These are phyloP conservation scores for Nakazawaea ambrosiae DNA, from an alignment of 805 yeast species.

Conservation along the genomic window DNA sequence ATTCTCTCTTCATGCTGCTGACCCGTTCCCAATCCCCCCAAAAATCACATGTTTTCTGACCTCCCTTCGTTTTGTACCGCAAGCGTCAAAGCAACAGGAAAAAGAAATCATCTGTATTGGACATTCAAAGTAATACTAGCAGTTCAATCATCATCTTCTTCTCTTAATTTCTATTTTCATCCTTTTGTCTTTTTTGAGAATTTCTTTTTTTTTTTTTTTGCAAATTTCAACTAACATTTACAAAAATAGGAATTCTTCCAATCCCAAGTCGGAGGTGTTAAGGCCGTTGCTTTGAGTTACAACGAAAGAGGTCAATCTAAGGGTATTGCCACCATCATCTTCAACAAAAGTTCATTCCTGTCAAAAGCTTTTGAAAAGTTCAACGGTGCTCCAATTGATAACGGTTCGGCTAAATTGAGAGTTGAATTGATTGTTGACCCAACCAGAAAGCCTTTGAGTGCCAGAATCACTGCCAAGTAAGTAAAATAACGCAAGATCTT, in stretches of 20 bases:
- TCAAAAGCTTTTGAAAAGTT: conserved; percentile 72
- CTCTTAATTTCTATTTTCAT: no score
- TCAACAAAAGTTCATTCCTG: conserved; percentile 65
- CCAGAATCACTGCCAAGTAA: conserved; percentile 58
- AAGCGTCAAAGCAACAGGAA: no score
- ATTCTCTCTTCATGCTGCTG: no score
- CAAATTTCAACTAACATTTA: no score
- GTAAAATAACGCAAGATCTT: conserved; percentile 2
- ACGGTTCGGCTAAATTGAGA: conserved; percentile 70
- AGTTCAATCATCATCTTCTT: no score
- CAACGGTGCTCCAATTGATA: conserved; percentile 91
- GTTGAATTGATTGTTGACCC: conserved; percentile 85
- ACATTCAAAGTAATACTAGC: no score
- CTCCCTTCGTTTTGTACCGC: no score
- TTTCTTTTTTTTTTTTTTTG: no score
- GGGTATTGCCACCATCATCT: conserved; percentile 85
- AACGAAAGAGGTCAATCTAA: conserved; percentile 85
- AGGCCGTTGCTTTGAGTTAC: conserved; percentile 63
- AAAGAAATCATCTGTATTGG: no score
- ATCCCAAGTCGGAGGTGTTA: conserved; percentile 81
- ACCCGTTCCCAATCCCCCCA: no score
- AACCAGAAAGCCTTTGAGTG: conserved; percentile 61
- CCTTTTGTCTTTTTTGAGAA: no score
- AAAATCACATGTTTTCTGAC: no score
- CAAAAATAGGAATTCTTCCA: conserved; percentile 92